These are phyloP conservation scores for Xylaria sp. DNA, from an alignment of 2,329 filamentous ascomycete species.

Conservation along the genomic window DNA sequence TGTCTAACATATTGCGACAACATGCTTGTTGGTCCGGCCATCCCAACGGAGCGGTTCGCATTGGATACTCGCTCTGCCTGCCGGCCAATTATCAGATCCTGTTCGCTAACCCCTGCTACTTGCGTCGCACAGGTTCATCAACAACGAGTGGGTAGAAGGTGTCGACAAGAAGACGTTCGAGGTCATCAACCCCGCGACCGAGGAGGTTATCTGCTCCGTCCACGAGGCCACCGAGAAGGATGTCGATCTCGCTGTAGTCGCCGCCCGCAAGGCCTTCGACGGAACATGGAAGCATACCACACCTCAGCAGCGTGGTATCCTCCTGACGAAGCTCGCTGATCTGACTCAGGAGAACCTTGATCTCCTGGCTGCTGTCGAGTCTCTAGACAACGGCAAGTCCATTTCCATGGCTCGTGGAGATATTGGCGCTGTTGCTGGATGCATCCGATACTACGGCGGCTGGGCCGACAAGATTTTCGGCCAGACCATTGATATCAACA, in stretches of 20 bases:
- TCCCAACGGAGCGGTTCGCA: neutral
- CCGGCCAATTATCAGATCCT: neutral
- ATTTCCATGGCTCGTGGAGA: slow-evolving; percentile 81
- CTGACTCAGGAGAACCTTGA: slow-evolving; percentile 82
- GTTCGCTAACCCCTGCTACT: slow-evolving; percentile 35
- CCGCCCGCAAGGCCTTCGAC: slow-evolving; percentile 87
- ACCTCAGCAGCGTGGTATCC: slow-evolving; percentile 75
- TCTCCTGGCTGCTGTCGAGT: slow-evolving; percentile 82
- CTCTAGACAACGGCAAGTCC: slow-evolving; percentile 89
- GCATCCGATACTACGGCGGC: slow-evolving; percentile 87
- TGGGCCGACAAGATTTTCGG: slow-evolving; percentile 94
- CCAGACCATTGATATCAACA: slow-evolving; percentile 83
- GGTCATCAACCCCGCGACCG: slow-evolving; percentile 87
- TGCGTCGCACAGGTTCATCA: slow-evolving; percentile 75
- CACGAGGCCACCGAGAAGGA: slow-evolving; percentile 90
- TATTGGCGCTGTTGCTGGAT: slow-evolving; percentile 72
- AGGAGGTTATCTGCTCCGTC: slow-evolving; percentile 86
- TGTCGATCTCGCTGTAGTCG: slow-evolving; percentile 80
- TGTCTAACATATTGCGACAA: neutral
- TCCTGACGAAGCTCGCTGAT: slow-evolving; percentile 81
- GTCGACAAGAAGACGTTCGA: slow-evolving; percentile 92
- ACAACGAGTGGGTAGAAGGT: slow-evolving; percentile 88
- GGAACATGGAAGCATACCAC: slow-evolving; percentile 75
- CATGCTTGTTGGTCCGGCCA: neutral
- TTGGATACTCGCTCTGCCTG: neutral